phyloP scores from a whole-genome alignment of 208 protist species.

The Leishmania guyanensis region DNA sequence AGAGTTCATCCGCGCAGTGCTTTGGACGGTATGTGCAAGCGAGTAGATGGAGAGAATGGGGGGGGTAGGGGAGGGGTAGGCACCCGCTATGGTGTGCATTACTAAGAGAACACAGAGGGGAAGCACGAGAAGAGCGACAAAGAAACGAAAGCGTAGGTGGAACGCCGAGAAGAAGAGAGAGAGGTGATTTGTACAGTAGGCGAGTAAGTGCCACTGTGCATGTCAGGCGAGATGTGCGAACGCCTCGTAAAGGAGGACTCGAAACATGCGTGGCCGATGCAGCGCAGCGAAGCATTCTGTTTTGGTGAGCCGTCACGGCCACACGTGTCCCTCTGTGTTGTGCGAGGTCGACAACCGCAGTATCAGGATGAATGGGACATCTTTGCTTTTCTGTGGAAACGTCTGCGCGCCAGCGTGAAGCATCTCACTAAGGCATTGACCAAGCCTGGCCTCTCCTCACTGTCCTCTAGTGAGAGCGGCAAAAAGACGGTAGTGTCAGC shows the following conservation, averaged over 20 bases:
- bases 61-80: background rate
- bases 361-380: background rate
- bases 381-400: background rate
- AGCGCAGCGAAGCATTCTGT: background rate
- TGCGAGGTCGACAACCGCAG: background rate
- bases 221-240: background rate
- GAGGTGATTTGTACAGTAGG: background rate
- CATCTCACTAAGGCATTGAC: background rate
- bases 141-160: background rate
- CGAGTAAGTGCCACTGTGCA: background rate
- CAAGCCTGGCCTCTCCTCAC: background rate
- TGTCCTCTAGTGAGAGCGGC: fast-evolving
- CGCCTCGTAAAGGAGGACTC: background rate
- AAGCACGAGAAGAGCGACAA: background rate
- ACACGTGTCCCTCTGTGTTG: background rate
- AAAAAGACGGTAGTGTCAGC: background rate
- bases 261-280: background rate
- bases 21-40: background rate
- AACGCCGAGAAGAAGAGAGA: background rate
- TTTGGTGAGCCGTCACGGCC: background rate
- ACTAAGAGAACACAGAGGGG: background rate
- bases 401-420: background rate
- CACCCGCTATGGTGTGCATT: background rate
- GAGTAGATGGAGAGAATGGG: background rate
- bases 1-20: background rate